phyloP scores from a whole-genome alignment of 257 asterid species.

The Linderniella brevidens region DNA sequence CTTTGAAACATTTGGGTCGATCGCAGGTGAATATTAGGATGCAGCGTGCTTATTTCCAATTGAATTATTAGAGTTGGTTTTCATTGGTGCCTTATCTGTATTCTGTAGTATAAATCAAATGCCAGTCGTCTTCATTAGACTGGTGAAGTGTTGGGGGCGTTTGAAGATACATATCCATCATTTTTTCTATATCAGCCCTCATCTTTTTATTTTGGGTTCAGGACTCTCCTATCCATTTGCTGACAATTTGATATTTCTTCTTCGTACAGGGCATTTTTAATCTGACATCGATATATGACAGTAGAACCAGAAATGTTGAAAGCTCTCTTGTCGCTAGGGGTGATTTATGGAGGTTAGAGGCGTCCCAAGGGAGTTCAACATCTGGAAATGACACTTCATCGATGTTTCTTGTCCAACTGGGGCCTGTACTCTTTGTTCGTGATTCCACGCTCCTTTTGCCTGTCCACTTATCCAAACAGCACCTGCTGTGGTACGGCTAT shows the following conservation, averaged over 20 bases:
- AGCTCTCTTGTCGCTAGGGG: conserved; percentile 85
- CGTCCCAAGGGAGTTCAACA: conserved; percentile 74
- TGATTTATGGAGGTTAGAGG: conserved; percentile 95
- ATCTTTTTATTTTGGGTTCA: not conserved
- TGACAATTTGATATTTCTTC: conserved; percentile 4
- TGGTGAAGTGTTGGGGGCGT: not conserved
- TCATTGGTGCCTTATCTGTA: not conserved
- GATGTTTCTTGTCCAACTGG: conserved; percentile 86
- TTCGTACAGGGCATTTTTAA: conserved; percentile 61
- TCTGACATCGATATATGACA: conserved; percentile 65
- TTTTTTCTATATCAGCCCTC: not conserved
- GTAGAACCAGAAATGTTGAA: conserved; percentile 53
- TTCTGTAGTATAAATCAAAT: no score
- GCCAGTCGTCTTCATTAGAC: no score
- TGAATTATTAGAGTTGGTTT: no score
- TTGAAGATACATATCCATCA: not conserved
- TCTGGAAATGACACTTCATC: conserved; percentile 68
- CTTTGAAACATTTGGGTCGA: conserved; percentile 54
- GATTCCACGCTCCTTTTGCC: conserved; percentile 98
- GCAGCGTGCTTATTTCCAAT: no score
- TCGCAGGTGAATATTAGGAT: conserved; percentile 44
- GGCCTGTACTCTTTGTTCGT: conserved; percentile 89
- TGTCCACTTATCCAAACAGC: conserved; percentile 83
- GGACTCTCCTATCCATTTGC: not conserved
- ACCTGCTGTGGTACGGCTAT: conserved; percentile 95